Base-by-base conservation (phyloP, 2,329 filamentous ascomycete genomes). In the Emmonsia crescens region DNA sequence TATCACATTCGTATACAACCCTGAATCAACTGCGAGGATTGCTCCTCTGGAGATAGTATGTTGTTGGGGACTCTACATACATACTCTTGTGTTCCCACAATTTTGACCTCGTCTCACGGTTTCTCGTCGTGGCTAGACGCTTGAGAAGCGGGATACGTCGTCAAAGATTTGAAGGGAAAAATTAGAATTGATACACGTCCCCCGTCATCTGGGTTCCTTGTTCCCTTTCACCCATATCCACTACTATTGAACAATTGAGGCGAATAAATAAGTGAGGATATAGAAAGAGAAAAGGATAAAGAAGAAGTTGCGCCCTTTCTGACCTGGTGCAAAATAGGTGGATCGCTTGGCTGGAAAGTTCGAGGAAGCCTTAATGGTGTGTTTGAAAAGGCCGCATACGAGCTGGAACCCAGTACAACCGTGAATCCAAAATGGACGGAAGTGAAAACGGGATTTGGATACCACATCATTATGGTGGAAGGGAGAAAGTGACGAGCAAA, bases 401-500 rank as follows among this genome's bases (percentile, higher is more conserved):
- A 84, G 29, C 73, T 87, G 29, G 83, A 85, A 69, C 76, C 80
- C 0, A 86, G 83, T 67, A 83, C 82, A 40, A 86, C 82, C 44
- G 78, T 68, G n/a, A 85, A 77, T 66, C 84, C 84, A 1, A 84
- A 84, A 70, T 83, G 80, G 71, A 83, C 72, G 1, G 84, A 87
- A 72, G 80, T 80, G 54, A 87, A 85, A 76, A 86, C 84, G 9
- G 77, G 77, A 16, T 82, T 84, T 73, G 85, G 85, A n/a, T 87
- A 87, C 75, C 85, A 87, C 73, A 82, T 87, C 65, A 79, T 87
- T 59, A 87, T 87, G 83, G 83, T 87, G 2, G 85, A 87, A 69
- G 85, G 84, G 57, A 76, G 84, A 70, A 85, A 85, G 71, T 85
- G 64, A 70, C 44, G 2, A 38, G 38, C 3, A n/a, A 24, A 38